Base-by-base conservation (phyloP, 352 stramenopile genomes). In the Globisporangium abappressorium region DNA sequence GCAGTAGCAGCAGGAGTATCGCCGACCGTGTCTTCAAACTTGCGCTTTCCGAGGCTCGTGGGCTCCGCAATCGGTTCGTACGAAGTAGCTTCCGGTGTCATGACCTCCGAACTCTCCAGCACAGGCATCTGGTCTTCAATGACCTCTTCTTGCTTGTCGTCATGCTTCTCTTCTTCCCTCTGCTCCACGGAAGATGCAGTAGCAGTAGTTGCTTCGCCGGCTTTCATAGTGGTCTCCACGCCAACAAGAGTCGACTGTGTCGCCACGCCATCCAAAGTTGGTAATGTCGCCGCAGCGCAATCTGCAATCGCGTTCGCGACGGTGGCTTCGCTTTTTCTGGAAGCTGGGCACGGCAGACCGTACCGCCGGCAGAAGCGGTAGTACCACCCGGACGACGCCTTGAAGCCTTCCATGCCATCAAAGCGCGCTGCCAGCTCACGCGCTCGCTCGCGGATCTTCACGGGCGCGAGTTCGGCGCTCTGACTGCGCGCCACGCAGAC, bases 341-440 rank as follows among this genome's bases (percentile, higher is more conserved):
- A 38, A 12, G 60, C 38, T 5, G 68, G 58, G 36, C 73, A 79
- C 2, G 68, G 65, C 11, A 84, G 62, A 8, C 70, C 76, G 57
- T 84, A 84, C 5, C 76, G 74, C 15, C 76, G 64, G 54, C 77
- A 84, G 49, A 85, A 86, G 24, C 80, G 74, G 58, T 84, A 86
- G 69, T 79, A 86, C 78, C 80, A 89, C 3, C 80, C 80, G 0
- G 76, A 80, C 5, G 76, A 86, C 24, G 78, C 80, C 68, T 85
- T 85, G 71, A 86, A 89, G 51, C 57, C 74, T 20, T 74, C 58
- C 79, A 87, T 84, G 26, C 65, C 70, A 14, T 76, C 72, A 46
- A 71, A 75, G 20, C 53, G 49, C 3, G 49, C 36, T n/a, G 77
- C 74, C 55, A 89, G 66, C 14, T 69, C 58, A 8, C 71, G 69